Evolutionary conservation across 1,284 basidiomycete species (phyloP).

Genomic region (Athelia sp.): DNA sequence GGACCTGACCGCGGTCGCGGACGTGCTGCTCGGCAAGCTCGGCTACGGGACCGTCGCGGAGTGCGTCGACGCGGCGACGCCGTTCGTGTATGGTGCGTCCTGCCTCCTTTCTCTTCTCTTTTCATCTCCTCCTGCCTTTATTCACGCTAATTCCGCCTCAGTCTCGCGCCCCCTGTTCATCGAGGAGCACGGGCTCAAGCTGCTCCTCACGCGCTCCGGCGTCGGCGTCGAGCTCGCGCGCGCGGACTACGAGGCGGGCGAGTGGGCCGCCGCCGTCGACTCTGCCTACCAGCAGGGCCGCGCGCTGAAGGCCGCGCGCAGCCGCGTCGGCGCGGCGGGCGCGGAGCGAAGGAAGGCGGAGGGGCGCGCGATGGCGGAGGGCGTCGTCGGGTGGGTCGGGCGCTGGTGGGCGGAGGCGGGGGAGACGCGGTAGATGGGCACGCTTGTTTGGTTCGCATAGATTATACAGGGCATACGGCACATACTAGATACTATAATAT

Average conservation of each 20-base stretch:
- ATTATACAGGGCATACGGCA: no score
- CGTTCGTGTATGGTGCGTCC: conserved; percentile 60
- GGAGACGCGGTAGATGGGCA: no score
- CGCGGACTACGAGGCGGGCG: conserved; percentile 59
- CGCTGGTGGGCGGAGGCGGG: no score
- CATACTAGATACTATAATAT: no score
- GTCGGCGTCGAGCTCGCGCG: conserved; percentile 63
- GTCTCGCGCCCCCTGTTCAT: conserved; percentile 75
- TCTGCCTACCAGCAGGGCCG: conserved; percentile 49
- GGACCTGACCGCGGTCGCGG: conserved; percentile 66
- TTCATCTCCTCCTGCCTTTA: no score
- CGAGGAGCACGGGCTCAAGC: conserved; percentile 70
- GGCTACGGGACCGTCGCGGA: conserved; percentile 73
- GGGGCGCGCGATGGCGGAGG: conserved; percentile 42
- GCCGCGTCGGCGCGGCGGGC: conserved; percentile 27
- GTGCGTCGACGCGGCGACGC: conserved; percentile 66
- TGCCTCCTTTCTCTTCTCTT: no score
- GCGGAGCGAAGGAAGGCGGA: conserved; percentile 32
- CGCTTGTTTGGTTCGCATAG: no score
- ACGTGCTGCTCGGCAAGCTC: conserved; percentile 76
- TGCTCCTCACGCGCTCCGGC: conserved; percentile 55
- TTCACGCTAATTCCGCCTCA: conserved; percentile 17
- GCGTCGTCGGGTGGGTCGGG: conserved; percentile 46
- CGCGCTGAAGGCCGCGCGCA: conserved; percentile 30
- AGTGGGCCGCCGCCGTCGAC: conserved; percentile 57